phyloP scores from a whole-genome alignment of 495 filamentous ascomycete genomes.

The Trichoderma gamsii region DNA sequence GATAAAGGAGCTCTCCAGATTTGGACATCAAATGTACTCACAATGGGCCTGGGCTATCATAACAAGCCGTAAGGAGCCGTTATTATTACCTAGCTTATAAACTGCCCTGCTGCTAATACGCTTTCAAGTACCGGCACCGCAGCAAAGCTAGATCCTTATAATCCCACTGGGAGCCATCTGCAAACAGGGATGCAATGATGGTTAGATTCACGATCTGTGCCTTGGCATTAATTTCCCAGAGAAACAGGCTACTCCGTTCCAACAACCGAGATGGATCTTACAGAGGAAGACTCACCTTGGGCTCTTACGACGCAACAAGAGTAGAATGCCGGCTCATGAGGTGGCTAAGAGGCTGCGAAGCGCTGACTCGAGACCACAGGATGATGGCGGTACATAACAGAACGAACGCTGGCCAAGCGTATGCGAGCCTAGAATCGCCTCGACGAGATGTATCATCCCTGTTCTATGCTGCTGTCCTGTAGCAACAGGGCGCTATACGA shows the following conservation, averaged over 20 bases:
- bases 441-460: not conserved
- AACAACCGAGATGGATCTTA: not conserved
- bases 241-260: not conserved
- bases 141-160: not conserved
- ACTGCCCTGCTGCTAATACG: not conserved
- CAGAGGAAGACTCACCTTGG: not conserved
- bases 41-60: not conserved
- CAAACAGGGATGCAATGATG: not conserved
- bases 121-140: not conserved
- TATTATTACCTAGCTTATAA: not conserved
- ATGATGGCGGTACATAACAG: not conserved
- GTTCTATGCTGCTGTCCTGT: not conserved
- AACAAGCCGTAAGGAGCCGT: not conserved
- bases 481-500: not conserved
- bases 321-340: not conserved
- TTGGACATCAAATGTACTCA: not conserved
- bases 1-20: not conserved
- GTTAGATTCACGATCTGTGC: not conserved
- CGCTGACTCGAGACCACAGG: not conserved
- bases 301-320: not conserved
- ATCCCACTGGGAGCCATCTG: not conserved
- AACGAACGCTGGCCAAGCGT: not conserved
- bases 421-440: not conserved
- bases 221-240: not conserved
- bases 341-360: not conserved